A percentile compares a stretch with the other conserved stretches of the same genome.
phyloP scores from a whole-genome alignment of 1,284 basidiomycete species.

The Albatrellus sp. region DNA sequence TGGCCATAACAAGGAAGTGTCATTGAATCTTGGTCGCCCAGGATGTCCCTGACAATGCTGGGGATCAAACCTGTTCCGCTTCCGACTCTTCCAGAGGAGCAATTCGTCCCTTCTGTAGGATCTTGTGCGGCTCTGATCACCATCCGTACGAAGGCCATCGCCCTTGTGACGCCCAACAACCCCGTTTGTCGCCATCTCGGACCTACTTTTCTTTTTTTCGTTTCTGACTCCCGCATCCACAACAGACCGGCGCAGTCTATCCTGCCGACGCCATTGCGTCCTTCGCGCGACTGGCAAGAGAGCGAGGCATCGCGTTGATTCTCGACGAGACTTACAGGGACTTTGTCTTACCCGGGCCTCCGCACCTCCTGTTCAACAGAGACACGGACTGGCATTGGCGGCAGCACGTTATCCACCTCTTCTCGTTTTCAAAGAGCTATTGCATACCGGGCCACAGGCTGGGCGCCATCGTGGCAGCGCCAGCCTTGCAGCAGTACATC shows the following conservation, averaged over 20 bases:
- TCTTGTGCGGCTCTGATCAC: conserved; percentile 41
- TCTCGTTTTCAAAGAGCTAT: conserved; percentile 78
- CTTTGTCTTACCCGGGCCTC: conserved; percentile 46
- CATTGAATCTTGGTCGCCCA: conserved; percentile 13
- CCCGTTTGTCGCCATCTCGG: conserved; percentile 29
- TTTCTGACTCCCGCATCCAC: conserved; percentile 12
- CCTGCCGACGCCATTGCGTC: conserved; percentile 43
- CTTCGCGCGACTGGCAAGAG: conserved; percentile 52
- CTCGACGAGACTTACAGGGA: conserved; percentile 88
- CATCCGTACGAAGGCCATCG: conserved; percentile 52
- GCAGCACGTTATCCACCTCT: conserved; percentile 55
- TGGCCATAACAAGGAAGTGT: background rate
- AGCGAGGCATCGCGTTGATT: conserved; percentile 58
- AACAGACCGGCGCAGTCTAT: conserved; percentile 72
- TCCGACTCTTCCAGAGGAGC: conserved; percentile 38
- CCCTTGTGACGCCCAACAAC: conserved; percentile 69
- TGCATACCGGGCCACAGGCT: conserved; percentile 79
- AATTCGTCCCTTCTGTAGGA: conserved; percentile 48
- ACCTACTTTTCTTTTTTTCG: background rate
- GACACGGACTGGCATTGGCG: conserved; percentile 39
- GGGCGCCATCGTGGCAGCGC: conserved; percentile 62
- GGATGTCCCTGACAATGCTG: conserved; percentile 65
- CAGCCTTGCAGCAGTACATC: conserved; percentile 39
- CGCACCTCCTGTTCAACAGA: conserved; percentile 40
- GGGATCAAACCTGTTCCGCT: conserved; percentile 54